Percentiles rank a stretch among this genome's conserved stretches.
These are phyloP conservation scores for Penicillium manginii DNA, from an alignment of 495 filamentous ascomycete species.

Conservation along the genomic window DNA sequence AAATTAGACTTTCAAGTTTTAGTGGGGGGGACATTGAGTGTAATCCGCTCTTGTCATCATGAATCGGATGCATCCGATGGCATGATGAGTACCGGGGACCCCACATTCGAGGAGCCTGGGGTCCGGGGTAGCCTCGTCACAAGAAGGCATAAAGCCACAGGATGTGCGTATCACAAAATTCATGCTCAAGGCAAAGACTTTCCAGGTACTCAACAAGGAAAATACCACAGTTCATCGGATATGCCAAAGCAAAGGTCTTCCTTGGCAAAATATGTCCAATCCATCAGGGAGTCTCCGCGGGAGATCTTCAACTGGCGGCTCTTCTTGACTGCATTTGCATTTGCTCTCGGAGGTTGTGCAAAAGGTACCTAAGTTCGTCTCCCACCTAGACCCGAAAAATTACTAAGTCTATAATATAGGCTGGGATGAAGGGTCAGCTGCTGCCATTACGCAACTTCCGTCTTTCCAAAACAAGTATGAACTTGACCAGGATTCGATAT, in stretches of 20 bases:
- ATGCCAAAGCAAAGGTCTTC: not conserved
- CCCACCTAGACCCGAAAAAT: not conserved
- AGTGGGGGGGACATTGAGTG: too few relatives aligned
- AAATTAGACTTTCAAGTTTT: too few relatives aligned
- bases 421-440: conserved; percentile 7
- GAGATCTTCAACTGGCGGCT: not conserved
- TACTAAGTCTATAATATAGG: not conserved
- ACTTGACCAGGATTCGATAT: conserved; percentile 8
- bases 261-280: not conserved
- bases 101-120: not conserved
- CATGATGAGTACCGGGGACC: not conserved
- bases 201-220: not conserved
- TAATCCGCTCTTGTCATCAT: too few relatives aligned
- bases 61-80: not conserved
- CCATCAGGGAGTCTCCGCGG: not conserved
- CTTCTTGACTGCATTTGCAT: not conserved
- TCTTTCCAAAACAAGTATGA: conserved; percentile 6
- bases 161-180: too few relatives aligned
- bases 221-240: too few relatives aligned
- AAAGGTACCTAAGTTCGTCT: not conserved
- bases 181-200: not conserved
- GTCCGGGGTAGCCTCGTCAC: not conserved
- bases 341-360: not conserved
- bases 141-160: too few relatives aligned
- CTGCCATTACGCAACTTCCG: conserved; percentile 7